Base-by-base conservation (phyloP, 2,329 filamentous ascomycete genomes). In the Fusarium continuum region DNA sequence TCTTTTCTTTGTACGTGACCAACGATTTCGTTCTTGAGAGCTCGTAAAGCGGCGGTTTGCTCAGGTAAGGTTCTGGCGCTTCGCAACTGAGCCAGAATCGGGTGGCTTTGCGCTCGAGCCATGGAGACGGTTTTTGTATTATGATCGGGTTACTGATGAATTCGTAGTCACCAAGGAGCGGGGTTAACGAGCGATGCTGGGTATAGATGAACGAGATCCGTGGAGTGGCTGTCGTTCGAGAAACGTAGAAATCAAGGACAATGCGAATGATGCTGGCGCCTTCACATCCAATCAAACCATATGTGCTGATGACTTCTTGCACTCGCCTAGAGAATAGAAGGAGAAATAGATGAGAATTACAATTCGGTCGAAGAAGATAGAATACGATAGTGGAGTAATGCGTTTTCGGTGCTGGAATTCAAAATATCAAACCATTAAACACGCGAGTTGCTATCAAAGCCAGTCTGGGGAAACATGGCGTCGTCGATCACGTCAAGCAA, bases 1-100 rank as follows among this genome's bases (percentile, higher is more conserved):
- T 94, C 90, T 77, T 99, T 99, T 75, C 89, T 89, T 75, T 94
- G 88, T 28, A 90, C 84, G 76, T 98, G 92, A 20, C 95, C 95
- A 58, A 97, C 88, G 41, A 96, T 85, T 63, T 95, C 91, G 76
- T 97, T 95, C 80, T 97, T 98, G 25, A 99, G 80, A 35, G 83
- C 81, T 65, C 88, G 87, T 38, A 97, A 82, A 44, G 88, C 85
- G 22, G 82, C 79, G 34, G 85, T 79, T 68, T 85, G 84, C 62
- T 88, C 84, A 19, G 76, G 65, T 40, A 78, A 74, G 29, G 78
- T 80, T 62, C 78, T 80, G 9, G 88, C 83, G 68, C 79, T 83
- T 63, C 81, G 81, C 52, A 90, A 79, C 72, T 87, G 83, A 52
- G 82, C 76, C 45, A 88, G 77, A 65, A 88, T 82, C 48, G 84